Evolutionary conservation across 768 basidiomycete genomes (phyloP).

Genomic region (Mycena amicta): DNA sequence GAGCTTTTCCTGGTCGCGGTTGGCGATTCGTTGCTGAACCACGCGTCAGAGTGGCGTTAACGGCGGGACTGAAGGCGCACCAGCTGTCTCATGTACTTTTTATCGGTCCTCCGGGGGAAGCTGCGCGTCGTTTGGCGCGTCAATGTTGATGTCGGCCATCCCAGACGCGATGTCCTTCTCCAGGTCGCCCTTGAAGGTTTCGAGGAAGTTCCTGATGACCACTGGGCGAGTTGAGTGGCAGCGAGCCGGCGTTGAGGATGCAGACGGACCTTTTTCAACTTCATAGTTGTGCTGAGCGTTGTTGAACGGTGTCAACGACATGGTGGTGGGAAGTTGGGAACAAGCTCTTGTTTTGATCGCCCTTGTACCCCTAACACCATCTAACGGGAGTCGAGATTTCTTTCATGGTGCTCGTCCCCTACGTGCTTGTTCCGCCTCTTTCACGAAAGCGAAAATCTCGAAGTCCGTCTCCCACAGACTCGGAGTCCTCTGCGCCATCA

Average conservation of each 20-base stretch:
- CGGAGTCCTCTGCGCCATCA: not conserved
- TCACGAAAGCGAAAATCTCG: not conserved
- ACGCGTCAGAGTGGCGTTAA: constrained; percentile 33
- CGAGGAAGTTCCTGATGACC: constrained; percentile 70
- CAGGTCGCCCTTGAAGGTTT: constrained; percentile 59
- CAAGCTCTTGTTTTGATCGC: constrained; percentile 15
- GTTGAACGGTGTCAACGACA: constrained; percentile 65
- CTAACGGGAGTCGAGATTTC: too few relatives aligned
- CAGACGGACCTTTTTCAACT: constrained; percentile 63
- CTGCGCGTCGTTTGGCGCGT: constrained; percentile 45
- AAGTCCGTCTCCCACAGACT: not conserved
- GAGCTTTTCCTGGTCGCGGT: constrained; percentile 90
- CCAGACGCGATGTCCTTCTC: constrained; percentile 68
- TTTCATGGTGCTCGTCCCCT: not conserved
- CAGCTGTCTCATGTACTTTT: constrained; percentile 85
- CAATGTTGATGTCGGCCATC: constrained; percentile 72
- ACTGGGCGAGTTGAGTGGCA: constrained; percentile 41
- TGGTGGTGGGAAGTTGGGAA: constrained; percentile 37
- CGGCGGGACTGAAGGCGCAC: constrained; percentile 48
- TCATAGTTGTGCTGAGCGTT: constrained; percentile 68
- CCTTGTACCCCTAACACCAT: too few relatives aligned
- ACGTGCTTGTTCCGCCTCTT: not conserved
- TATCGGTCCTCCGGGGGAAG: constrained; percentile 38
- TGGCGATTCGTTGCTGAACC: constrained; percentile 84
- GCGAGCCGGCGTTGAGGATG: not conserved